Conservation (phyloP, 805 yeast genomes). For the Tetrapisispora fleetii region DNA sequence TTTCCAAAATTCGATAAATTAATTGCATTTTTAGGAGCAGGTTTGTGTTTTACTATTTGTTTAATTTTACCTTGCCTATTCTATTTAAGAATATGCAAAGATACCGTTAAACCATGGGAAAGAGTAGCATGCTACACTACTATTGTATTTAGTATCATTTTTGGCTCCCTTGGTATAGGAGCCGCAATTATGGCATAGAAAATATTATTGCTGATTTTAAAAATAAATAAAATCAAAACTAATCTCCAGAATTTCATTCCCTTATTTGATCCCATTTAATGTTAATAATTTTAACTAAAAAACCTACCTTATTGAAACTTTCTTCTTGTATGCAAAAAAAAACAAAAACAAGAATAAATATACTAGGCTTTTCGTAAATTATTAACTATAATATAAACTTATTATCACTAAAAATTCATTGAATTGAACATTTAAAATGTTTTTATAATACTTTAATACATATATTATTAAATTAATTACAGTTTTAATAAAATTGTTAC, state of each 20-base stretch:
- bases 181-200: constrained; percentile 35
- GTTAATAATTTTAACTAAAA: no score
- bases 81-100: constrained; percentile 47
- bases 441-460: no score
- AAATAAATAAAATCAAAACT: no score
- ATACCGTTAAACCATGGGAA: constrained; percentile 35
- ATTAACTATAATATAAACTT: background rate
- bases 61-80: constrained; percentile 67
- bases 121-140: constrained; percentile 34
- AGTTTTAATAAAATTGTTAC: no score
- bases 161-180: constrained; percentile 52
- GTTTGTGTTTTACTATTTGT: constrained; percentile 71
- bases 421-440: background rate
- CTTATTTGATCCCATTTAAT: no score
- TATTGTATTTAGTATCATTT: constrained; percentile 35
- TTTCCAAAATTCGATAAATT: constrained; percentile 75
- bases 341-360: no score
- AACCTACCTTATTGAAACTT: no score
- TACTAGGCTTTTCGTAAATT: no score
- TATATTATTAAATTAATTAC: no score
- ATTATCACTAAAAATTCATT: background rate
- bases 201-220: background rate
- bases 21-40: constrained; percentile 73
- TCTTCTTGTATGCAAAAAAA: no score
- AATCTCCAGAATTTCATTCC: background rate